A percentile compares a stretch with the other conserved stretches of the same genome.
Conservation (phyloP, 345 rosid species). For the Gossypioides kirkii region DNA sequence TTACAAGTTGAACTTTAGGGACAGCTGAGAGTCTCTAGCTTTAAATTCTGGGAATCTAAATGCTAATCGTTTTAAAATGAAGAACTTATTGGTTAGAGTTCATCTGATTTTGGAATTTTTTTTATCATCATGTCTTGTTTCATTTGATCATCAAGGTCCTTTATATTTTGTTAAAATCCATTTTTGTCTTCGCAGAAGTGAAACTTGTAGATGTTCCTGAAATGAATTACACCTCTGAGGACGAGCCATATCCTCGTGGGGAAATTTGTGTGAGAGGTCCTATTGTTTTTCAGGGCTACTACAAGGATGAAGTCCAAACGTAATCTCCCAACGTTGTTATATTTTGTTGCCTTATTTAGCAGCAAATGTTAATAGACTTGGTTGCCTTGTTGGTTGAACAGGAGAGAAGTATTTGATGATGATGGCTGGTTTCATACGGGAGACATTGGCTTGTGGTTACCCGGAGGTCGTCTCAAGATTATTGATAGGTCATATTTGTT, state of each 20-base stretch:
- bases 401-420: slow-evolving; percentile 77
- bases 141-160: neutral
- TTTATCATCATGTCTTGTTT: neutral
- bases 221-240: slow-evolving; percentile 87
- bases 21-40: neutral
- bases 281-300: slow-evolving; percentile 75
- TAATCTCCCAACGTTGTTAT: slow-evolving; percentile 24
- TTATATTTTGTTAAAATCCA: slow-evolving; percentile 1
- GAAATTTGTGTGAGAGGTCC: slow-evolving; percentile 94
- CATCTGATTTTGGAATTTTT: neutral
- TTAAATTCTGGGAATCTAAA: neutral
- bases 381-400: slow-evolving; percentile 32
- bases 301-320: slow-evolving; percentile 79
- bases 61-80: neutral
- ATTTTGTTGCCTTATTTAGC: slow-evolving; percentile 4
- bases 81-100: neutral
- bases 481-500: slow-evolving; percentile 63
- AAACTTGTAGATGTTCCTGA: slow-evolving; percentile 91
- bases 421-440: slow-evolving; percentile 95
- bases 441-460: slow-evolving; percentile 84
- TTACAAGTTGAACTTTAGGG: neutral
- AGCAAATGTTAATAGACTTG: slow-evolving; percentile 7
- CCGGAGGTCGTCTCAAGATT: slow-evolving; percentile 89
- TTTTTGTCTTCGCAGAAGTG: slow-evolving; percentile 48
- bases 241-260: slow-evolving; percentile 90